A percentile compares a stretch with the other conserved stretches of the same genome.
Conservation (phyloP, 306 rosid species). For the Acacia acuminata region DNA sequence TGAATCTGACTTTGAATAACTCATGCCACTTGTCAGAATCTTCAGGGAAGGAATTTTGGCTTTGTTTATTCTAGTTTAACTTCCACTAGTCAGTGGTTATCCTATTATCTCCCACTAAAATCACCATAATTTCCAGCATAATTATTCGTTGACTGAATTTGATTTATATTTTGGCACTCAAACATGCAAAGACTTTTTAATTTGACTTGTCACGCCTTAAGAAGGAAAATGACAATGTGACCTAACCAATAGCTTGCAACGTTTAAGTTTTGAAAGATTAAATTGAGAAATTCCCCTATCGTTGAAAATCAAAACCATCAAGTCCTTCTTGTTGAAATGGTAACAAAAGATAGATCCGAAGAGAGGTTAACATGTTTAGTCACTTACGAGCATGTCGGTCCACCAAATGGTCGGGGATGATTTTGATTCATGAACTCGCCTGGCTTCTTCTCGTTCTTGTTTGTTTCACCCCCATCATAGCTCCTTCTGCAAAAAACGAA, state of each 20-base stretch:
- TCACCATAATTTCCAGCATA: not conserved
- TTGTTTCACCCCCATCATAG: slow-evolving; percentile 48
- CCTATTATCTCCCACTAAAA: not conserved
- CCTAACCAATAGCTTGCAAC: not conserved
- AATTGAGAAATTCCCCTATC: not conserved
- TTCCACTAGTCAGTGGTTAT: slow-evolving; percentile 6
- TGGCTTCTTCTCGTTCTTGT: slow-evolving; percentile 41
- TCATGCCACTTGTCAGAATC: slow-evolving; percentile 29
- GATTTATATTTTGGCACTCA: not conserved
- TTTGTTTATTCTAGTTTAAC: not conserved
- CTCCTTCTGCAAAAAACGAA: slow-evolving; percentile 48
- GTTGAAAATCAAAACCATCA: not conserved
- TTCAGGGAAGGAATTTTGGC: not conserved
- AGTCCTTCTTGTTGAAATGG: slow-evolving; percentile 12
- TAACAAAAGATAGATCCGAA: slow-evolving; percentile 8
- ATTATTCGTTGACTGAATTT: not conserved
- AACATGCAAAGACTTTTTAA: not conserved
- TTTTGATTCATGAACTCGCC: slow-evolving; percentile 44
- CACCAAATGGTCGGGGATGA: slow-evolving; percentile 51
- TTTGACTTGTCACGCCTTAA: not conserved
- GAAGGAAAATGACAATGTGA: not conserved
- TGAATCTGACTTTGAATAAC: slow-evolving; percentile 21
- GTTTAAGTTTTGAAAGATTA: not conserved
- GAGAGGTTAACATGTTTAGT: slow-evolving; percentile 16
- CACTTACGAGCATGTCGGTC: slow-evolving; percentile 93